Evolutionary conservation across 2,329 filamentous ascomycete species (phyloP).

Genomic region (Graphium sp.): DNA sequence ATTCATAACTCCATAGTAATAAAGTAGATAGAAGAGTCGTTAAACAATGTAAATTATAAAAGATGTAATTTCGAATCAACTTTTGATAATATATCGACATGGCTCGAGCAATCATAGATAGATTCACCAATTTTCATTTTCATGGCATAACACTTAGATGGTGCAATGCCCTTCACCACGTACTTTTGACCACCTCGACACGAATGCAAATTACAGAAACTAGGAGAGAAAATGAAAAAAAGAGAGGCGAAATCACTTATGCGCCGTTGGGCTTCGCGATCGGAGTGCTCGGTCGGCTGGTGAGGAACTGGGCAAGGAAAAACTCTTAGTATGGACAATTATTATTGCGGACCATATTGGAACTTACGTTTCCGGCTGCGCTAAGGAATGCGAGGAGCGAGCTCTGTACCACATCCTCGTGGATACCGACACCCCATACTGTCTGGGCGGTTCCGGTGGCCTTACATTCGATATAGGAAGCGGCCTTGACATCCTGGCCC

Average conservation of each 20-base stretch:
- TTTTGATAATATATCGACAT: no score
- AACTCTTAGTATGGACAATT: slow-evolving; percentile 1
- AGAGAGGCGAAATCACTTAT: neutral
- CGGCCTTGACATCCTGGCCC: slow-evolving; percentile 76
- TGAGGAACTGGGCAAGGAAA: slow-evolving; percentile 42
- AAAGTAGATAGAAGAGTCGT: no score
- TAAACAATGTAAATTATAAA: no score
- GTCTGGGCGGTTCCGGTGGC: slow-evolving; percentile 47
- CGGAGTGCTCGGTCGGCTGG: slow-evolving; percentile 52
- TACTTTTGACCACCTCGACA: no score
- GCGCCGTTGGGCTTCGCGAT: slow-evolving; percentile 35
- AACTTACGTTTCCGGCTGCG: slow-evolving; percentile 69
- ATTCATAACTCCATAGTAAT: no score
- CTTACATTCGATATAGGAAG: slow-evolving; percentile 84
- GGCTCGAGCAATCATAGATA: no score
- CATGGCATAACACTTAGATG: no score
- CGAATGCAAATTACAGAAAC: no score
- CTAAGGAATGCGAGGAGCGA: slow-evolving; percentile 73
- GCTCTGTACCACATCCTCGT: slow-evolving; percentile 83
- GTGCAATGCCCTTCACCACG: no score
- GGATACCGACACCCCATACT: slow-evolving; percentile 83
- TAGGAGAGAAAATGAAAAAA: neutral
- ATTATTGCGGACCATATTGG: slow-evolving; percentile 5
- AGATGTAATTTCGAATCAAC: no score
- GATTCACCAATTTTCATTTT: no score